Percentiles rank a stretch among this genome's conserved stretches.
phyloP scores from a whole-genome alignment of 2,329 filamentous ascomycete genomes.

The Neophaeococcomyces aloes region DNA sequence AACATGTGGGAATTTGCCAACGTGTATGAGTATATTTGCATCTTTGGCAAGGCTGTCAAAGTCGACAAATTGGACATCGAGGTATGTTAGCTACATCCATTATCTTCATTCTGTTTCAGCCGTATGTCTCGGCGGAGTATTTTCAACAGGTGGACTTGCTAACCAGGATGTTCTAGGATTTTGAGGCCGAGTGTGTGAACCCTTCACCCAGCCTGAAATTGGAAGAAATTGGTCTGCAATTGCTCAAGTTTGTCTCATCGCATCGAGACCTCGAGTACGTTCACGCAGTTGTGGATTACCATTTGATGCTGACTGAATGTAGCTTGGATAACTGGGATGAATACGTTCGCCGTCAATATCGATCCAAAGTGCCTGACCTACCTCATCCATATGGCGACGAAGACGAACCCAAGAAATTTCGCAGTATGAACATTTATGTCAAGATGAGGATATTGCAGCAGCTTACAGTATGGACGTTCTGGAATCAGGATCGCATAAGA shows the following conservation, averaged over 20 bases:
- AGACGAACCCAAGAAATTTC: conserved; percentile 62
- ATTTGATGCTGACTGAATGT: conserved; percentile 20
- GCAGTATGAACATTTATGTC: conserved; percentile 68
- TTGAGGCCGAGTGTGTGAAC: conserved; percentile 81
- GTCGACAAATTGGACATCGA: conserved; percentile 86
- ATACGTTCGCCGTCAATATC: conserved; percentile 79
- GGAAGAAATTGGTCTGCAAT: conserved; percentile 68
- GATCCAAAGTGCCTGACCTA: conserved; percentile 62
- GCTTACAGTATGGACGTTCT: conserved; percentile 78
- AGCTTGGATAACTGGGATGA: conserved; percentile 86
- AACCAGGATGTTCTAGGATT: conserved; percentile 48
- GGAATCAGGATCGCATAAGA: conserved; percentile 74
- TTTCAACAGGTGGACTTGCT: conserved; percentile 11
- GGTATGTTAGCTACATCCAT: conserved; percentile 42
- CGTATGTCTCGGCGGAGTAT: not conserved
- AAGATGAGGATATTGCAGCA: conserved; percentile 76
- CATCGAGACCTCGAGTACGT: conserved; percentile 84
- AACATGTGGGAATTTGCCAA: conserved; percentile 96
- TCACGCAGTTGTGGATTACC: conserved; percentile 4
- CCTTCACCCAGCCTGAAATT: conserved; percentile 61
- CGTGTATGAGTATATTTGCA: conserved; percentile 82
- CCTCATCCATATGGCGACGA: conserved; percentile 73
- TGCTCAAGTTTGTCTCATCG: conserved; percentile 88
- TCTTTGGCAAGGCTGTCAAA: conserved; percentile 82
- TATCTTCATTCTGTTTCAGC: not conserved